Conservation (phyloP, 1,139 yeast species). For the Blastobotrys illinoisensis region DNA sequence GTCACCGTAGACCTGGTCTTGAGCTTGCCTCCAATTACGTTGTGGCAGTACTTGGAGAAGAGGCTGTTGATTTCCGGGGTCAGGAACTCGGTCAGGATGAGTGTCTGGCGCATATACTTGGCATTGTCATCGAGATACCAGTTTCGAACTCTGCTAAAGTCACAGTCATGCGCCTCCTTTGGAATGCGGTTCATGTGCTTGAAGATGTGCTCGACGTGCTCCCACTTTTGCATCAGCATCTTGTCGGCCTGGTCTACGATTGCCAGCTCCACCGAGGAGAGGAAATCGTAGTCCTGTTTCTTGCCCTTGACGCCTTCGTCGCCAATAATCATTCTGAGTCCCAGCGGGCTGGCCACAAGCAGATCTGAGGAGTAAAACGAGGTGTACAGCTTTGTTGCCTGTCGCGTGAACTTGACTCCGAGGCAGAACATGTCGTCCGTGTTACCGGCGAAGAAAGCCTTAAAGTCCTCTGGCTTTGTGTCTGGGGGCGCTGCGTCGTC, state of each 20-base stretch:
- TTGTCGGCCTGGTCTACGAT: constrained; percentile 82
- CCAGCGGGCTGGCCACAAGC: constrained; percentile 88
- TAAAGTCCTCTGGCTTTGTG: constrained; percentile 78
- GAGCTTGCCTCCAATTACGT: constrained; percentile 64
- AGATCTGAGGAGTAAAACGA: constrained; percentile 83
- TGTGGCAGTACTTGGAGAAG: constrained; percentile 51
- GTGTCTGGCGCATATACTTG: constrained; percentile 66
- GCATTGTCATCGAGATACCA: constrained; percentile 88
- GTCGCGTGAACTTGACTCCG: constrained; percentile 86
- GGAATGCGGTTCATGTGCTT: constrained; percentile 75
- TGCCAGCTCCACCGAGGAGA: constrained; percentile 80
- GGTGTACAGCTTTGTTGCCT: constrained; percentile 75
- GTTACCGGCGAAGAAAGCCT: constrained; percentile 76
- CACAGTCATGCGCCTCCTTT: constrained; percentile 72
- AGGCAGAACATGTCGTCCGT: constrained; percentile 86
- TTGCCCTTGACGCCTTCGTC: constrained; percentile 34
- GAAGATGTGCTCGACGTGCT: constrained; percentile 63
- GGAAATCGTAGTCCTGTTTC: constrained; percentile 53
- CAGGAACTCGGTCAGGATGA: constrained; percentile 63
- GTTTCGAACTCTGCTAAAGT: constrained; percentile 85
- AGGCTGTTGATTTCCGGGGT: constrained; percentile 79
- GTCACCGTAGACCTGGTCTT: constrained; percentile 29
- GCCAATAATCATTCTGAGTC: constrained; percentile 73
- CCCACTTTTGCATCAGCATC: constrained; percentile 91
- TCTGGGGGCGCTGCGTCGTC: constrained; percentile 45